Evolutionary conservation across 768 basidiomycete species (phyloP), one percentile per base, ranked within the genome.

Genomic region (Mycena capillaripes): DNA sequence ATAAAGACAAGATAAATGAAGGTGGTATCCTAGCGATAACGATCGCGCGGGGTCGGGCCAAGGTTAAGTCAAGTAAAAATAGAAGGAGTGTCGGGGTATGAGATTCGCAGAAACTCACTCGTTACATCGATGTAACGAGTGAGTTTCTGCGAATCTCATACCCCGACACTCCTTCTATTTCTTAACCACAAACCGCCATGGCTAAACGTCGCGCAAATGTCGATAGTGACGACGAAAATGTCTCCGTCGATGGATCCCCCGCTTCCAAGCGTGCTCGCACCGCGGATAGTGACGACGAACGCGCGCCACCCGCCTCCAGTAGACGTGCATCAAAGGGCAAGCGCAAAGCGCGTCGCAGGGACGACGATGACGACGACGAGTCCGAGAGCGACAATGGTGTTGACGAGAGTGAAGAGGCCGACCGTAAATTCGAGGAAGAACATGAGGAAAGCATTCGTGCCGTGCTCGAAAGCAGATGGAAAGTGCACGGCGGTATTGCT

Each of bases 361-460:
- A 82, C 52, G 81, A 80, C n/a, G 82, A 82, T 19, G 81, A 80
- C 25, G 76, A 78, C 60, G 82, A 79, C 21, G 76, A 78, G 17
- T 74, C 78, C 5, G 81, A 79, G 1, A 80, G 76, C 36, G 82
- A 82, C 6, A 77, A 75, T 27, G 82, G 81, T 5, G 79, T 83
- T 9, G 82, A 81, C 11, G 85, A 84, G 12, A 81, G 86, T 60
- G 88, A 90, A 66, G 87, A 87, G 36, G 89, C 89, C n/a, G 92
- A 93, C 65, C 88, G 89, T 71, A 83, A 85, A 77, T 91, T 93
- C 68, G 93, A 94, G 72, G 86, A 88, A 68, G 85, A 89, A 57
- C 84, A 92, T 64, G 88, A 88, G 11, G 89, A 87, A 52, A 84
- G 82, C 42, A 85, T 93, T 58, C 89, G 89, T 16, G 87, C 85